Evolutionary conservation across 2,329 filamentous ascomycete species (phyloP), one percentile per base, ranked within the genome.

Genomic region (Claviceps monticola): DNA sequence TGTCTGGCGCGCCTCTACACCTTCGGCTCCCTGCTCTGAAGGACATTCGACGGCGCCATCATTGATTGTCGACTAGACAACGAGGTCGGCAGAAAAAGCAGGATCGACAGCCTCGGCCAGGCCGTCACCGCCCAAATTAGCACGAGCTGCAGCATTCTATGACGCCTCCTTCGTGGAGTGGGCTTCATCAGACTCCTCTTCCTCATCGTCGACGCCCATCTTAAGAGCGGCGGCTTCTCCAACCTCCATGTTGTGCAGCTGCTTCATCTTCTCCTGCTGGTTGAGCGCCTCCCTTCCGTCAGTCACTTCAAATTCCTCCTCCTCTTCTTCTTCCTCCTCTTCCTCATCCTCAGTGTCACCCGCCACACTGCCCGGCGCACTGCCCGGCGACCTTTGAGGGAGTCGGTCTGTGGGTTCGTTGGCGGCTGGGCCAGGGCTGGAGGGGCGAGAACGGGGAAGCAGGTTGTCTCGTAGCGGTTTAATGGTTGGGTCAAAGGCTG

Each of bases 401-500:
- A 53, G 53, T 13, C 57, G 58, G 48, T 61, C 55, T 2, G 58
- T 36, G 4, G 52, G 48, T 42, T 59, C 61, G 19, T 53, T 53
- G 11, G 34, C 54, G 13, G 54, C 48, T 2, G 53, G 54, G 5
- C 50, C 52, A 13, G 54, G 56, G 49, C 52, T 56, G 8, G 56
- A 55, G 16, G 53, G 58, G 21, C 54, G 59, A 42, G 58, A 57
- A 48, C 46, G 61, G 47, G 56, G 54, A 38, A 52, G 55, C 49
- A 54, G 57, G n/a, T 51, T 59, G 1, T 59, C 63, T 48, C 73
- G 69, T 47, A 78, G 67, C 0, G 77, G 75, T 57, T 81, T 83
- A 57, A 83, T 74, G 1, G 79, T 82, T 1, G 80, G 79, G 55
- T 84, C 80, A 55, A 82, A 84, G 23, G 72, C 67, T 3, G 79